Evolutionary conservation across 805 yeast species (phyloP).

Genomic region (Cyberlindnera saturnus): DNA sequence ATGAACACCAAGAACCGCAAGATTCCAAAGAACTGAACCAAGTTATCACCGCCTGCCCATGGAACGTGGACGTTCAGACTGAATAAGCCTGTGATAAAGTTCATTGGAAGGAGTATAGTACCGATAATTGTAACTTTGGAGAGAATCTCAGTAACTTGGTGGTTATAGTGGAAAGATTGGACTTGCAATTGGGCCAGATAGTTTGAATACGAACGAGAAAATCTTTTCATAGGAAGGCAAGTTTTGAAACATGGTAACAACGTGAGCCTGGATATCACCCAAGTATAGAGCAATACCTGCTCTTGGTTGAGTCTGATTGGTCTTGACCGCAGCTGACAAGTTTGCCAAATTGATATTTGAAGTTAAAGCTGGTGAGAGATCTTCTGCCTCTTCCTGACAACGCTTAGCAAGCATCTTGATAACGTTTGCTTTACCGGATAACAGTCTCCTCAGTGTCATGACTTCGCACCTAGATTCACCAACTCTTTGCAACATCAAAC

Average conservation of each 20-base stretch:
- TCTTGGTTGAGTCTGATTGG: constrained; percentile 52
- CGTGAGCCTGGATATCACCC: constrained; percentile 97
- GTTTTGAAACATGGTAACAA: constrained; percentile 92
- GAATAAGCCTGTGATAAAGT: constrained; percentile 83
- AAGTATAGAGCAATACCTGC: constrained; percentile 87
- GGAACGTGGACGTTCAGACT: constrained; percentile 95
- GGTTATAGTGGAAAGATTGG: constrained; percentile 80
- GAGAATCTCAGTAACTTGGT: constrained; percentile 78
- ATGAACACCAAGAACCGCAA: constrained; percentile 43
- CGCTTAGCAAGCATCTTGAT: constrained; percentile 93
- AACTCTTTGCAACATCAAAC: constrained; percentile 70
- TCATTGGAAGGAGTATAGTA: constrained; percentile 85
- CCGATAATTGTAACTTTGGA: constrained; percentile 88
- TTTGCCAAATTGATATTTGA: constrained; percentile 34
- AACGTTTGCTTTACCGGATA: constrained; percentile 94
- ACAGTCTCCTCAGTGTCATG: constrained; percentile 84
- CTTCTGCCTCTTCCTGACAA: constrained; percentile 63
- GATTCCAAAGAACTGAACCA: constrained; percentile 68
- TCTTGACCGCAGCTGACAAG: constrained; percentile 18
- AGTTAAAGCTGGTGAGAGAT: constrained; percentile 35
- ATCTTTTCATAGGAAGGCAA: constrained; percentile 87
- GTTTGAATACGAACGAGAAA: constrained; percentile 86
- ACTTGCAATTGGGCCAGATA: constrained; percentile 93
- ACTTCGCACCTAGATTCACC: constrained; percentile 89
- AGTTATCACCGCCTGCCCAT: constrained; percentile 43